These are phyloP conservation scores for Scutellaria baicalensis DNA, from an alignment of 257 asterid genomes.

Conservation along the genomic window DNA sequence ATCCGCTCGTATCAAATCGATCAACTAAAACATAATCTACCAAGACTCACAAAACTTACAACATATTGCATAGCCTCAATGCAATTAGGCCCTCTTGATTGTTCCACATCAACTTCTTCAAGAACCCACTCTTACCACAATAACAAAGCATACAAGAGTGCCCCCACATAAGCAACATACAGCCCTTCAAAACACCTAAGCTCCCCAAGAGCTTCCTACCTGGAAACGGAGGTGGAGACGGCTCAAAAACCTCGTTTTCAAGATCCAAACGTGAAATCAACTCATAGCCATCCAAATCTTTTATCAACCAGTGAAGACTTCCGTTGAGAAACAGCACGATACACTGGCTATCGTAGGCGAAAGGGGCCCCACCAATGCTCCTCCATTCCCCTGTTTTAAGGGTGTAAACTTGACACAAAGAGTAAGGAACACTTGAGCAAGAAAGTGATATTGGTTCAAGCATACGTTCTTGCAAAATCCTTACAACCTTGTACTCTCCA, in stretches of 20 bases:
- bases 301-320: slow-evolving; percentile 45
- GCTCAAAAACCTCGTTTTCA: slow-evolving; percentile 29
- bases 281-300: slow-evolving; percentile 28
- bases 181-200: slow-evolving; percentile 29
- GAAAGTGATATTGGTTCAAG: slow-evolving; percentile 10
- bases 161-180: slow-evolving; percentile 35
- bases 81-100: slow-evolving; percentile 29
- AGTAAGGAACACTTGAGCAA: slow-evolving; percentile 13
- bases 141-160: slow-evolving; percentile 28
- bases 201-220: slow-evolving; percentile 23
- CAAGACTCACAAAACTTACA: slow-evolving; percentile 29
- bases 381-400: slow-evolving; percentile 36
- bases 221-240: slow-evolving; percentile 32
- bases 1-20: neutral
- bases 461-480: slow-evolving; percentile 34
- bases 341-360: slow-evolving; percentile 12
- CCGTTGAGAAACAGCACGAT: slow-evolving; percentile 28
- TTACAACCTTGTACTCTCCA: slow-evolving; percentile 33
- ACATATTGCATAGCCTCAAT: slow-evolving; percentile 39
- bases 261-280: slow-evolving; percentile 47
- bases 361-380: slow-evolving; percentile 17
- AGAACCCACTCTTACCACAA: slow-evolving; percentile 16
- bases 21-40: neutral
- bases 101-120: slow-evolving; percentile 27
- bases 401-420: slow-evolving; percentile 40